Base-by-base conservation (phyloP, 2,329 filamentous ascomycete genomes). In the Xylaria sp. region DNA sequence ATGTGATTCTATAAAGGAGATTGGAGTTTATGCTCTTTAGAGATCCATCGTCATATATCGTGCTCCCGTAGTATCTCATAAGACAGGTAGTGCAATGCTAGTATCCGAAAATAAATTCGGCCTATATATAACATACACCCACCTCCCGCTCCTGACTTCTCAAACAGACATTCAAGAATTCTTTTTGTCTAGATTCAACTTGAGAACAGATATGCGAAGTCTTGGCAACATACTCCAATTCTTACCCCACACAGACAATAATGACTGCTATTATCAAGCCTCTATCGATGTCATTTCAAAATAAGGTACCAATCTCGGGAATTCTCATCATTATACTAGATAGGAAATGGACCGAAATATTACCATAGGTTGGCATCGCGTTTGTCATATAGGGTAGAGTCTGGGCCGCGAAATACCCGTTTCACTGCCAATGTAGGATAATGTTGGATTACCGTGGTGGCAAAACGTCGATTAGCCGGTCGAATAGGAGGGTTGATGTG, bases 381-480 rank as follows among this genome's bases (percentile, higher is more conserved):
- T 34, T 60, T 30, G 46, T 39, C 41, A 34, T 63, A 45, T 63
- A 39, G 18, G 12, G 46, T 41, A 55, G 65, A 63, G 30, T 48
- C 46, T 55, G n/a, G 25, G 28, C 32, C 55, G 32, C 28, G 6
- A 36, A 67, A 63, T 63, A 60, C 34, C 65, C 55, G 65, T 59
- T 25, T 39, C 46, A 55, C 45, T 41, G 23, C 46, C 46, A 48
- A 60, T 46, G 39, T 18, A 41, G 53, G 60, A 36, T 63, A 59
- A 55, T 55, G 36, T 63, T 63, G 36, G 53, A 20, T 56, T 63
- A 13, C 48, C 28, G 41, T 20, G 4, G 23, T 58, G 53, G 43
- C 45, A 65, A 36, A 60, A 60, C 45, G 41, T 7, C 39, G 28
- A 68, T 68, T 68, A 68, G 57, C 66, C 66, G 61, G 66, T 41